Evolutionary conservation across 306 rosid species (phyloP).

Genomic region (Medicago arabica): DNA sequence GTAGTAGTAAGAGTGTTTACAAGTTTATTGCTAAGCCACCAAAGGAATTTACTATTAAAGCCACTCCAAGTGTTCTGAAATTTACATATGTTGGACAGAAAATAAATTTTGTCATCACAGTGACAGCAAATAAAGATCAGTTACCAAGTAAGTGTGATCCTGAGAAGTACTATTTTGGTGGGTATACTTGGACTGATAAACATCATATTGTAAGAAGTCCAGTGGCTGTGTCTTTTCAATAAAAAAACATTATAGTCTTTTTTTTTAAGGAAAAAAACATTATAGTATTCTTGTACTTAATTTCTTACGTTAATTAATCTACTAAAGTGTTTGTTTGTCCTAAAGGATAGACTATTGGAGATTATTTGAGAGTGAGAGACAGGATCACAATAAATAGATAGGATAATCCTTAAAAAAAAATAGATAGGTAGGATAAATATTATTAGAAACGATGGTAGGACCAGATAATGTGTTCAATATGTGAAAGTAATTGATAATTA

Average conservation of each 20-base stretch:
- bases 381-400: neutral
- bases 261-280: slow-evolving; percentile 11
- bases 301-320: neutral
- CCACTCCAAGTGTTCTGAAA: slow-evolving; percentile 62
- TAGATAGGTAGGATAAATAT: neutral
- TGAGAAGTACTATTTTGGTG: slow-evolving; percentile 66
- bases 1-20: slow-evolving; percentile 59
- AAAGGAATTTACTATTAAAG: slow-evolving; percentile 55
- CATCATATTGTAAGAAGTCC: slow-evolving; percentile 65
- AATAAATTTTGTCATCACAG: slow-evolving; percentile 63
- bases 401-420: too few species aligned
- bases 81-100: slow-evolving; percentile 67
- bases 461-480: neutral
- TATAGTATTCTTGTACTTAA: slow-evolving; percentile 1
- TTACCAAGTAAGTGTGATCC: slow-evolving; percentile 25
- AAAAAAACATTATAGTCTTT: slow-evolving; percentile 7
- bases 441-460: neutral
- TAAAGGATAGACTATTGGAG: slow-evolving; percentile 25
- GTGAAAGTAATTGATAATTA: neutral
- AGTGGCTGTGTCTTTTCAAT: slow-evolving; percentile 66
- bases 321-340: neutral
- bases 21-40: slow-evolving; percentile 63
- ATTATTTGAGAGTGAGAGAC: neutral
- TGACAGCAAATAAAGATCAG: slow-evolving; percentile 45
- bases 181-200: slow-evolving; percentile 69